A percentile compares a stretch with the other conserved stretches of the same genome.
These are phyloP conservation scores for Eleusine indica DNA, from an alignment of 176 grass and related monocot genomes.

Conservation along the genomic window DNA sequence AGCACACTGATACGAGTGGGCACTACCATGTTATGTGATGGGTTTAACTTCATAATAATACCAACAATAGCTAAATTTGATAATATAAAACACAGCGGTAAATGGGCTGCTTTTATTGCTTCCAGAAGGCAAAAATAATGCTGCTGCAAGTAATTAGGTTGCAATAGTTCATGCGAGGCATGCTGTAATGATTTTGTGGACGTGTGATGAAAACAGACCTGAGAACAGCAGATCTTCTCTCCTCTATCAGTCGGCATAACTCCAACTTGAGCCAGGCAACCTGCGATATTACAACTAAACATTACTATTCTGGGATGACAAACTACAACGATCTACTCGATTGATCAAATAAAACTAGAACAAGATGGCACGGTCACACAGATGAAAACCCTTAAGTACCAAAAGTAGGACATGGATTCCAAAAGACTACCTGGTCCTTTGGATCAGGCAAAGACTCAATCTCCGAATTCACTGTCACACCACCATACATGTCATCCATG, in stretches of 20 bases:
- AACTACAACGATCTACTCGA: background rate
- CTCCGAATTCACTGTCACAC: conserved; percentile 68
- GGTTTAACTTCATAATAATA: conserved; percentile 13
- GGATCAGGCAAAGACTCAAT: conserved; percentile 85
- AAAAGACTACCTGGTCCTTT: conserved; percentile 78
- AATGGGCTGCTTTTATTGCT: conserved; percentile 5
- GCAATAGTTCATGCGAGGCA: background rate
- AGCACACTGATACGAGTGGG: background rate
- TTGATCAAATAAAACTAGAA: conserved; percentile 34
- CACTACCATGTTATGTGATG: background rate
- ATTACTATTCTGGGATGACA: conserved; percentile 5
- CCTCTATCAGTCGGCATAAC: conserved; percentile 85
- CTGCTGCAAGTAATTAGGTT: background rate
- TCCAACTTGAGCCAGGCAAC: conserved; percentile 85
- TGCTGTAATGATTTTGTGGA: background rate
- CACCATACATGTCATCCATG: conserved; percentile 61
- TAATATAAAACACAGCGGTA: background rate
- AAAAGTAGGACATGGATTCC: conserved; percentile 12
- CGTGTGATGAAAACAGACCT: conserved; percentile 54
- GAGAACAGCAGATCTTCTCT: conserved; percentile 92
- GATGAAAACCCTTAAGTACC: conserved; percentile 19
- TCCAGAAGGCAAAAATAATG: background rate
- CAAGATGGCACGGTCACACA: conserved; percentile 9
- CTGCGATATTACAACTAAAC: conserved; percentile 43
- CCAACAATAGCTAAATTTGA: background rate